Base-by-base conservation (phyloP, 2,329 filamentous ascomycete genomes). In the Cercospora zeae-maydis region DNA sequence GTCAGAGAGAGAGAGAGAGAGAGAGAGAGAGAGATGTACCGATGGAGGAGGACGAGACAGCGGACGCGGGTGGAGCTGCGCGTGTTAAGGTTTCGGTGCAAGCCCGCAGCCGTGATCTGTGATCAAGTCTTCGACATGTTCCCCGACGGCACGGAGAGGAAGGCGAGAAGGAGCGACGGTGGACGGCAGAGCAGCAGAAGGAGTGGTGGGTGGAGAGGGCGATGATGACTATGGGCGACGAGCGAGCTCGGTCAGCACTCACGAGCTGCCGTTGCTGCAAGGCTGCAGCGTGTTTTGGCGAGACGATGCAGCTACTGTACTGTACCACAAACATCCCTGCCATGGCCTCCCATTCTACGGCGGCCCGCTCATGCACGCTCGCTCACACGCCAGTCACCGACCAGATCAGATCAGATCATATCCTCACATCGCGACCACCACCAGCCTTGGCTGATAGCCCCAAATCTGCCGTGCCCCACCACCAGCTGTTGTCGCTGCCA, bases 41-140 rank as follows among this genome's bases (percentile, higher is more conserved):
- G 31, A 21, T 53, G 27, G 49, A 30, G 14, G 47, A 31, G 24
- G 47, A 53, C 31, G 49, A 53, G 31, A 24, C 27, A 24, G 49
- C 49, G 30, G 30, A 53, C 49, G 49, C 49, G 49, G 49, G 49
- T 34, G 49, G 49, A 53, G 95, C 95, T 54, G 95, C 98, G 64
- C 95, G 95, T 92, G 83, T 99, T 70, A 99, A 95, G 64, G 95
- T 95, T 66, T 96, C 91, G 77, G 42, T 34, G 49, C 49, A 53
- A 53, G 49, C 49, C 33, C 49, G 2, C 27, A 53, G 31, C 49
- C 16, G 49, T 53, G n/a, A 34, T 64, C 49, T 16, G 49, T 53
- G n/a, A 34, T 64, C 91, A 93, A 69, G 90, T 93, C 67, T 95
- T 99, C 74, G 93, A 53, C 95, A 4, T 82, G 21, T 47, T 11